Percentiles rank a stretch among this genome's conserved stretches.
Evolutionary conservation across 768 basidiomycete genomes (phyloP).

Genomic region (Suillus spraguei): DNA sequence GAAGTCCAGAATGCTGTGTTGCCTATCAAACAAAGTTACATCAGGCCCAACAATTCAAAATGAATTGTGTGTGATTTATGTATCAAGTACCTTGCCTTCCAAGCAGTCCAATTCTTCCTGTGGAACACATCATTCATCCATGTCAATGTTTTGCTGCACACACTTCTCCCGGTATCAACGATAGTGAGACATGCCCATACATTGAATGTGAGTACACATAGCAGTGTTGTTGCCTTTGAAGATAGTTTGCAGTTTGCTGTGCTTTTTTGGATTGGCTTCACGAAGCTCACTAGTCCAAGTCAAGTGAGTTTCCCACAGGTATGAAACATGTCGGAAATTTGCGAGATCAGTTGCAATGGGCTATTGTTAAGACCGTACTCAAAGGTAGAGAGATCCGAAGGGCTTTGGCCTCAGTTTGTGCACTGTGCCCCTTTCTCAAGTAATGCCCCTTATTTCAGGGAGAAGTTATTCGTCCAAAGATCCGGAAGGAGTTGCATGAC

Average conservation of each 20-base stretch:
- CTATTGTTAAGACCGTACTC: too few relatives aligned
- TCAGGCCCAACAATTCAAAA: background rate
- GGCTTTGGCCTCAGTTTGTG: too few relatives aligned
- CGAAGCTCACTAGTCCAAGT: background rate
- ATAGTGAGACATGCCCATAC: slow-evolving; percentile 1
- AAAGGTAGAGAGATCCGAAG: too few relatives aligned
- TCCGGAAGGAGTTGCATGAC: too few relatives aligned
- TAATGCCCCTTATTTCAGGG: too few relatives aligned
- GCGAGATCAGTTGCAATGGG: too few relatives aligned
- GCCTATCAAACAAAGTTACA: background rate
- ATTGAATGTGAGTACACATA: background rate
- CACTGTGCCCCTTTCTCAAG: too few relatives aligned
- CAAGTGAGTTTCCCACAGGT: background rate
- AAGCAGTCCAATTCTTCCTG: background rate
- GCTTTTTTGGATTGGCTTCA: background rate
- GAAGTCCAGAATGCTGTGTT: background rate
- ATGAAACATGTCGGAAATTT: background rate
- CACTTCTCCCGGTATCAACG: background rate
- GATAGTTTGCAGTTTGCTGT: background rate
- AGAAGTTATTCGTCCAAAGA: too few relatives aligned
- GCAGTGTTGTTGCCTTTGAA: slow-evolving; percentile 2
- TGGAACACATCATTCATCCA: background rate
- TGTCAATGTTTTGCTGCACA: background rate
- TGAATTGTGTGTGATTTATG: background rate
- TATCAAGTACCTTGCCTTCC: background rate